phyloP scores from a whole-genome alignment of 176 grass and related monocot genomes.

The Ananas comosus region DNA sequence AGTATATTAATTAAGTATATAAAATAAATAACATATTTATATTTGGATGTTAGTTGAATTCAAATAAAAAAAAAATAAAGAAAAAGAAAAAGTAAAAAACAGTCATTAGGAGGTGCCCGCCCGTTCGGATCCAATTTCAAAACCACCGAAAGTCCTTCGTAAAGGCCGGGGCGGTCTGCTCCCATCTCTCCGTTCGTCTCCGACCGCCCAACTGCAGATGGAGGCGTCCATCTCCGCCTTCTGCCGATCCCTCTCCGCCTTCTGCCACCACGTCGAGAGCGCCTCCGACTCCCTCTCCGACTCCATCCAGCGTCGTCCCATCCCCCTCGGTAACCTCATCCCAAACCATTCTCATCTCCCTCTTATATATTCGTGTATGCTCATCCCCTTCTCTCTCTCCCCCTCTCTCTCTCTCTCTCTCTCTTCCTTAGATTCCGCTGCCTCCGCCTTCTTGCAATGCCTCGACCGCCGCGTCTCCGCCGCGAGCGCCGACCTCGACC shows the following conservation, averaged over 20 bases:
- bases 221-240: slow-evolving; percentile 42
- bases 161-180: not conserved
- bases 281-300: slow-evolving; percentile 59
- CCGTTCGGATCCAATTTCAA: too few relatives aligned
- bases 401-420: not conserved
- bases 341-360: too few relatives aligned
- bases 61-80: too few relatives aligned
- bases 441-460: slow-evolving; percentile 53
- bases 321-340: slow-evolving; percentile 41
- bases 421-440: slow-evolving; percentile 39
- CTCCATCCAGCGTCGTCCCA: slow-evolving; percentile 43
- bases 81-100: too few relatives aligned
- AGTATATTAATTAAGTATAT: too few relatives aligned
- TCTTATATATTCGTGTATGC: too few relatives aligned
- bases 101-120: too few relatives aligned
- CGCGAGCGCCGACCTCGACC: slow-evolving; percentile 38
- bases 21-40: too few relatives aligned
- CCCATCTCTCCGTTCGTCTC: not conserved
- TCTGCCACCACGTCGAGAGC: slow-evolving; percentile 46
- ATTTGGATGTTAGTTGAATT: too few relatives aligned
- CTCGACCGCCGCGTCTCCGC: slow-evolving; percentile 38
- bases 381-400: not conserved
- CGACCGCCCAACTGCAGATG: slow-evolving; percentile 9
- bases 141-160: too few relatives aligned
- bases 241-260: slow-evolving; percentile 41